Base-by-base conservation (phyloP, 441 rosid genomes). In the Hura crepitans region DNA sequence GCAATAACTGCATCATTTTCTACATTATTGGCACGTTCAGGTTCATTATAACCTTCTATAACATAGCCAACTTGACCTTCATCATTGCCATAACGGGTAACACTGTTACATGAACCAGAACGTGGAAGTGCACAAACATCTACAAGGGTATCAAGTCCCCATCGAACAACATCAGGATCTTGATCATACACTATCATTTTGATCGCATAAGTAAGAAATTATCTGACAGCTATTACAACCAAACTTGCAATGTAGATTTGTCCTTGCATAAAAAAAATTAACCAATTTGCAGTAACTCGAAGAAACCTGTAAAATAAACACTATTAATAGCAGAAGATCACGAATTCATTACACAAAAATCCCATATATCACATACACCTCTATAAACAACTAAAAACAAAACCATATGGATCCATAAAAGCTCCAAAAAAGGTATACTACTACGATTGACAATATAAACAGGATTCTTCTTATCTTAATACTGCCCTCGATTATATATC, bases 1-100 rank as follows among this genome's bases (percentile, higher is more conserved):
- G 98, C 99, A 49, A 95, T 92, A 27, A 82, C 85, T 4, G 84
- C 93, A 85, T 95, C 97, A 74, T 80, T 84, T 75, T 90, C 96
- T 2, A 86, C 83, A 65, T 79, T 55, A 65, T 73, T 62, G 13
- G 72, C 61, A 62, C 62, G 43, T 25, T 64, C 69, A 53, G 75
- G 66, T 67, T 81, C 84, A 33, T 74, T 69, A 75, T 86, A 90
- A 79, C 86, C 86, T 83, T 89, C 98, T 74, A 73, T 65, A 63
- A 88, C 86, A 73, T 78, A 76, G 45, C 79, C 90, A 30, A 85
- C 83, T 62, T 83, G 73, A 68, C 80, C 75, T 73, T 43, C 66
- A 78, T 80, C 86, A 6, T 75, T 63, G 39, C 78, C 91, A 78
- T 74, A 83, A 53, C n/a, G 81, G 15, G 92, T 88, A 43, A 89